Evolutionary conservation across 1,139 yeast genomes (phyloP).

Genomic region (Yamadazyma pseudoaaseri): DNA sequence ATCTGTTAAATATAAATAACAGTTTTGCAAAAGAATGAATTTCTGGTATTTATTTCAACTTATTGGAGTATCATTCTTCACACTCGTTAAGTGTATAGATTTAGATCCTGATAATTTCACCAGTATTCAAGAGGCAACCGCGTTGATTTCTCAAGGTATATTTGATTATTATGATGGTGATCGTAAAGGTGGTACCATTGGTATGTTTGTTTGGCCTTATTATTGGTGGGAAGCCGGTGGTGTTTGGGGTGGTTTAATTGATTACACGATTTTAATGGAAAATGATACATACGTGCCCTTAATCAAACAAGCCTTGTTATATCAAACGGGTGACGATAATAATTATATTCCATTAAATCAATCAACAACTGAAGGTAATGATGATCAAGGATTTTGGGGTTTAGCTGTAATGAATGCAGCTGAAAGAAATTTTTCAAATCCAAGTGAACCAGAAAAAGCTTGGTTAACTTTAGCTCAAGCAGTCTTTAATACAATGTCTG

Average conservation of each 20-base stretch:
- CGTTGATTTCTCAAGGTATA: slow-evolving; percentile 59
- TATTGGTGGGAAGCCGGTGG: slow-evolving; percentile 98
- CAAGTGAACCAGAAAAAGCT: slow-evolving; percentile 34
- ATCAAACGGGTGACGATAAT: slow-evolving; percentile 64
- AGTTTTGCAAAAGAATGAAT: slow-evolving; percentile 1
- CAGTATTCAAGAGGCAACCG: slow-evolving; percentile 48
- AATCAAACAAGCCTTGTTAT: slow-evolving; percentile 57
- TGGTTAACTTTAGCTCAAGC: slow-evolving; percentile 82
- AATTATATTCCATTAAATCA: slow-evolving; percentile 78
- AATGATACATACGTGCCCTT: slow-evolving; percentile 58
- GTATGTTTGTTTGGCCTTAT: slow-evolving; percentile 73
- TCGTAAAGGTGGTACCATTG: slow-evolving; percentile 68
- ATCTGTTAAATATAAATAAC: background rate
- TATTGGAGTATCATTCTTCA: background rate
- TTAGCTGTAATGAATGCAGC: slow-evolving; percentile 81
- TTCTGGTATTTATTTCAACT: slow-evolving; percentile 1
- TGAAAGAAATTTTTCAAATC: slow-evolving; percentile 73
- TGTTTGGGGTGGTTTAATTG: slow-evolving; percentile 76
- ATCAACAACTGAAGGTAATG: slow-evolving; percentile 80
- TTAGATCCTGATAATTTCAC: slow-evolving; percentile 40
- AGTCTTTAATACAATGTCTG: slow-evolving; percentile 84
- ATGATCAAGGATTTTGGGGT: slow-evolving; percentile 94
- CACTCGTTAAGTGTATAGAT: slow-evolving; percentile 7
- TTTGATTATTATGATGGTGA: slow-evolving; percentile 71
- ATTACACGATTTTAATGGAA: slow-evolving; percentile 61